Evolutionary conservation across 1,139 yeast genomes (phyloP).

Genomic region (Pichia sp.): DNA sequence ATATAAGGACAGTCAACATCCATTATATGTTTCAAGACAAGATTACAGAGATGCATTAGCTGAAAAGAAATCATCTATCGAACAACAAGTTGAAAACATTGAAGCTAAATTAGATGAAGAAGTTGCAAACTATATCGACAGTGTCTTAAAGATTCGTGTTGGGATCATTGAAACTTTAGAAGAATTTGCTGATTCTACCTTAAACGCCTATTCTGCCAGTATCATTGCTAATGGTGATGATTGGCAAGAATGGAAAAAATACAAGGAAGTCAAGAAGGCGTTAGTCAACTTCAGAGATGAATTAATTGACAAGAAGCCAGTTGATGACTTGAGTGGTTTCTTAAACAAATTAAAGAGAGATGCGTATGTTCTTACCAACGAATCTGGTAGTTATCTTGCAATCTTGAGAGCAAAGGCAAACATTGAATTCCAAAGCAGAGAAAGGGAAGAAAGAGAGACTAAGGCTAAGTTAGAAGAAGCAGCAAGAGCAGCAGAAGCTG

Average conservation of each 20-base stretch:
- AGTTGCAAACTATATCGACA: constrained; percentile 39
- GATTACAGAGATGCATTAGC: constrained; percentile 49
- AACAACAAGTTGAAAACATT: constrained; percentile 38
- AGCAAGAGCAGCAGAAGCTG: not conserved
- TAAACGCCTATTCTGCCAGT: constrained; percentile 48
- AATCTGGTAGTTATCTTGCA: constrained; percentile 68
- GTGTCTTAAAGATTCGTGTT: constrained; percentile 48
- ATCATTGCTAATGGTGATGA: constrained; percentile 32
- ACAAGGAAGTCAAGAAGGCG: constrained; percentile 54
- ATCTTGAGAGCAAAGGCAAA: constrained; percentile 82
- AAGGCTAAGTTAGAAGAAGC: not conserved
- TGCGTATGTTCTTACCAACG: constrained; percentile 58
- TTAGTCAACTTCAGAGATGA: constrained; percentile 57
- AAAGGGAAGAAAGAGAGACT: constrained; percentile 32
- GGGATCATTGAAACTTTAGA: constrained; percentile 64
- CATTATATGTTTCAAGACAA: constrained; percentile 49
- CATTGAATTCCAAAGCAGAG: constrained; percentile 72
- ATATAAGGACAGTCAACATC: constrained; percentile 38
- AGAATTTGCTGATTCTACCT: constrained; percentile 67
- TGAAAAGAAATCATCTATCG: constrained; percentile 36
- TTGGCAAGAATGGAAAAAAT: constrained; percentile 72
- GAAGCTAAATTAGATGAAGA: constrained; percentile 36
- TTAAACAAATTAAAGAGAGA: constrained; percentile 60
- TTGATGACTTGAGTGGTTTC: constrained; percentile 51
- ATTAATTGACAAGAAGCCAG: constrained; percentile 45